phyloP scores from a whole-genome alignment of 2,329 filamentous ascomycete species.

The Pseudocercospora eumusae region DNA sequence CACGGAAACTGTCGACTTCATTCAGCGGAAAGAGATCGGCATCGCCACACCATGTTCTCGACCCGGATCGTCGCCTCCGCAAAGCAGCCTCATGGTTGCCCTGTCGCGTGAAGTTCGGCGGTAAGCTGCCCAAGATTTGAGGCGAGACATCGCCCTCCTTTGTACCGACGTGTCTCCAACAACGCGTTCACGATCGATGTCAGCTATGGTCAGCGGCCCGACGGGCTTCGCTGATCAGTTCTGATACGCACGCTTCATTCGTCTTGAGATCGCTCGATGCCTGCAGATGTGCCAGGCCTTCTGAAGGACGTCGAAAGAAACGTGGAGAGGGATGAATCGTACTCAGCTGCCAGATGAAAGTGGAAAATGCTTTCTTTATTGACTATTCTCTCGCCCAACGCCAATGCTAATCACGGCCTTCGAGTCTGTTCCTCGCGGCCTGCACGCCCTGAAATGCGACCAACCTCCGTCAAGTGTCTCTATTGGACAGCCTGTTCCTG shows the following conservation, averaged over 20 bases:
- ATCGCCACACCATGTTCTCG: no score
- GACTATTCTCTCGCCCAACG: not conserved
- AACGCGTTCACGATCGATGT: no score
- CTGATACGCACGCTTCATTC: not conserved
- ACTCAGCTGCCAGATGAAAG: not conserved
- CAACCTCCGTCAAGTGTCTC: not conserved
- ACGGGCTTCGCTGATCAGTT: no score
- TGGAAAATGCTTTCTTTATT: not conserved
- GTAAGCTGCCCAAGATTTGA: no score
- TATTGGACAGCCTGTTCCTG: conserved; percentile 41
- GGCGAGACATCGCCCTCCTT: no score
- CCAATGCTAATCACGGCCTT: not conserved
- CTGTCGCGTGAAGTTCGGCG: no score
- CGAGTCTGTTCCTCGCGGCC: not conserved
- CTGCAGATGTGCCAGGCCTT: not conserved
- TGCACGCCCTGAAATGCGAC: not conserved
- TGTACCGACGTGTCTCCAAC: no score
- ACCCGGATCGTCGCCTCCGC: no score
- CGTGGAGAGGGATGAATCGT: not conserved
- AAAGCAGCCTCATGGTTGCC: no score
- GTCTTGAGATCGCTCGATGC: not conserved
- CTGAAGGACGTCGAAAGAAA: not conserved
- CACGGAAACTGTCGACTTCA: no score
- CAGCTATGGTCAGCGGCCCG: no score
- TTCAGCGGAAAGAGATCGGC: no score